Evolutionary conservation across 2,329 filamentous ascomycete genomes (phyloP).

Genomic region (Hymenotorrendiella dingleyae): DNA sequence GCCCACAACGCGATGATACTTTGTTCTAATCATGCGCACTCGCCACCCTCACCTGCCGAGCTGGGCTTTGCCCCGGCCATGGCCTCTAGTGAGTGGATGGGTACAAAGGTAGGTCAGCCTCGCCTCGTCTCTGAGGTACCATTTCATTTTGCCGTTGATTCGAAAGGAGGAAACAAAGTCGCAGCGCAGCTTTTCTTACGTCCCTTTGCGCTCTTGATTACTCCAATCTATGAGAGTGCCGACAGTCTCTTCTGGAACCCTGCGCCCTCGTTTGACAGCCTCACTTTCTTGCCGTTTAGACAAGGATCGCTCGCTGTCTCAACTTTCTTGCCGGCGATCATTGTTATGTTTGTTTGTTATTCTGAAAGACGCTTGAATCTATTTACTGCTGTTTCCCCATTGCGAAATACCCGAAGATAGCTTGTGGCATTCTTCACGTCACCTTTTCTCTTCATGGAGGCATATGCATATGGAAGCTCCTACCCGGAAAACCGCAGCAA

Average conservation of each 20-base stretch:
- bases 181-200: neutral
- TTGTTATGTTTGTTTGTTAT: neutral
- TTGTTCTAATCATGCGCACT: too few species aligned
- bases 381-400: conserved; percentile 9
- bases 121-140: neutral
- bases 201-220: neutral
- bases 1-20: too few species aligned
- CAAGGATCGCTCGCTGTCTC: neutral
- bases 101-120: conserved; percentile 4
- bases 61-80: too few species aligned
- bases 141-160: neutral
- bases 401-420: conserved; percentile 5
- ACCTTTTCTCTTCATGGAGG: conserved; percentile 18
- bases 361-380: neutral
- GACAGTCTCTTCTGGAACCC: conserved; percentile 3
- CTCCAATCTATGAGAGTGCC: neutral
- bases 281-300: conserved; percentile 8
- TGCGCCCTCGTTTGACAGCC: conserved; percentile 15
- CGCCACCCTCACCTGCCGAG: too few species aligned
- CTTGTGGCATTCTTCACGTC: conserved; percentile 8
- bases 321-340: neutral
- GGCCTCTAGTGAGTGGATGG: neutral
- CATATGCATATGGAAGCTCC: conserved; percentile 12
- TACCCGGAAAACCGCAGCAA: conserved; percentile 16
- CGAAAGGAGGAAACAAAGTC: neutral